Percentiles rank a stretch among this genome's conserved stretches.
Evolutionary conservation across 129 eudicot species (phyloP).

Genomic region (Silybum marianum): DNA sequence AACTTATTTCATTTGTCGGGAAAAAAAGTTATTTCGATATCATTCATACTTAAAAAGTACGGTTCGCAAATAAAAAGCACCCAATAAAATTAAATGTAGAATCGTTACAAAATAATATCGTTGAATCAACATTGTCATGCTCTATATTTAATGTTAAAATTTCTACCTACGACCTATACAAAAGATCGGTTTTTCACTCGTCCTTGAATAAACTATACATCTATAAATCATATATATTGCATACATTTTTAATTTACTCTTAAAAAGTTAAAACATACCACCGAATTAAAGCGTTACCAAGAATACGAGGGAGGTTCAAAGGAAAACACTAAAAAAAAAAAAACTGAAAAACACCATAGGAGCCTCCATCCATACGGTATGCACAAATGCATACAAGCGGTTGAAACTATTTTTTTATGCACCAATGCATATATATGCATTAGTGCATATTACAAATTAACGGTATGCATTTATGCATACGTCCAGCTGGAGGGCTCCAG

Average conservation of each 20-base stretch:
- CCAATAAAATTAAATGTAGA: background rate
- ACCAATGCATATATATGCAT: too few species aligned
- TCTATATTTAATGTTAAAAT: constrained; percentile 20
- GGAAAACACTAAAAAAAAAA: too few species aligned
- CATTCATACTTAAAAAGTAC: background rate
- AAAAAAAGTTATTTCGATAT: too few species aligned
- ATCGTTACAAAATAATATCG: constrained; percentile 1
- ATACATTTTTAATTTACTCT: background rate
- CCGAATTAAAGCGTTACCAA: background rate
- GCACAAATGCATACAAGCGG: too few species aligned
- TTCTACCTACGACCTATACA: constrained; percentile 18
- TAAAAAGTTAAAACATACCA: background rate
- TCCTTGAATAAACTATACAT: constrained; percentile 2
- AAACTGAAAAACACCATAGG: too few species aligned
- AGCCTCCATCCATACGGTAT: too few species aligned
- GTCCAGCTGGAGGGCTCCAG: too few species aligned
- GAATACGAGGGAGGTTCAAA: too few species aligned
- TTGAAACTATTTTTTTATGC: too few species aligned
- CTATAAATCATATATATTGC: constrained; percentile 18
- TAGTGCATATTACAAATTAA: too few species aligned
- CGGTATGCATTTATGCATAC: too few species aligned
- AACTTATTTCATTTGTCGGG: too few species aligned
- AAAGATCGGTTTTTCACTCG: background rate
- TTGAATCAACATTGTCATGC: constrained; percentile 14
- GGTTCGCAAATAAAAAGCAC: background rate